Evolutionary conservation across 768 basidiomycete genomes (phyloP).

Genomic region (Kwoniella sp.): DNA sequence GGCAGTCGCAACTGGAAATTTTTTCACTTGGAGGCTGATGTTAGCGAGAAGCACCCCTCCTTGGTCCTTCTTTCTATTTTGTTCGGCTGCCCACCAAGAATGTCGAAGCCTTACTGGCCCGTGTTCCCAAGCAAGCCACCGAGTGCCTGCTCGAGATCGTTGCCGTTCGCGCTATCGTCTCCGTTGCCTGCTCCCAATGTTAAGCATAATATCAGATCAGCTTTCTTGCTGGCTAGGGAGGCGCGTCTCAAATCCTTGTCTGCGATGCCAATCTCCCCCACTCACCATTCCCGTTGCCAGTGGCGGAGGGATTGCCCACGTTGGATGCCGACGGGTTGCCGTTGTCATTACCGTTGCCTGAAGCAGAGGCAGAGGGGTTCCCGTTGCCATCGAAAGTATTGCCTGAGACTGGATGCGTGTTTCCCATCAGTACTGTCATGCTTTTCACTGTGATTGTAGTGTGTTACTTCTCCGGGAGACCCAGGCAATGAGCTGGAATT

Average conservation of each 20-base stretch:
- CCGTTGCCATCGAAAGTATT: constrained; percentile 1
- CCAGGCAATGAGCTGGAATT: no score
- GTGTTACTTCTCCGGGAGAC: no score
- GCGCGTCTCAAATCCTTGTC: background rate
- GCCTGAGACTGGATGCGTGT: background rate
- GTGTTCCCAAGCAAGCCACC: constrained; percentile 2
- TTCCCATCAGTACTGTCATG: background rate
- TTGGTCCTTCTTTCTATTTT: no score
- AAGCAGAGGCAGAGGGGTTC: background rate
- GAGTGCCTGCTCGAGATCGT: constrained; percentile 4
- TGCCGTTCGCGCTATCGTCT: background rate
- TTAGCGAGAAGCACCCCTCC: no score
- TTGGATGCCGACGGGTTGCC: background rate
- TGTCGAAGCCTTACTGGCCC: no score
- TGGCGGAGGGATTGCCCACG: constrained; percentile 1
- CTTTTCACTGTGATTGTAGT: no score
- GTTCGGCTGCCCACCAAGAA: no score
- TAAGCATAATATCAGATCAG: no score
- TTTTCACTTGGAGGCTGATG: no score
- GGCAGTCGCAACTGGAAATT: no score
- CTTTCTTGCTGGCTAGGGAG: background rate
- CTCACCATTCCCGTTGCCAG: constrained; percentile 3
- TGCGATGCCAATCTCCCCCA: no score
- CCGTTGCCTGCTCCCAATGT: background rate
- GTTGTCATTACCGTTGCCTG: constrained; percentile 13